Evolutionary conservation across 2,329 filamentous ascomycete genomes (phyloP).

Genomic region (Aspergillus sp.): DNA sequence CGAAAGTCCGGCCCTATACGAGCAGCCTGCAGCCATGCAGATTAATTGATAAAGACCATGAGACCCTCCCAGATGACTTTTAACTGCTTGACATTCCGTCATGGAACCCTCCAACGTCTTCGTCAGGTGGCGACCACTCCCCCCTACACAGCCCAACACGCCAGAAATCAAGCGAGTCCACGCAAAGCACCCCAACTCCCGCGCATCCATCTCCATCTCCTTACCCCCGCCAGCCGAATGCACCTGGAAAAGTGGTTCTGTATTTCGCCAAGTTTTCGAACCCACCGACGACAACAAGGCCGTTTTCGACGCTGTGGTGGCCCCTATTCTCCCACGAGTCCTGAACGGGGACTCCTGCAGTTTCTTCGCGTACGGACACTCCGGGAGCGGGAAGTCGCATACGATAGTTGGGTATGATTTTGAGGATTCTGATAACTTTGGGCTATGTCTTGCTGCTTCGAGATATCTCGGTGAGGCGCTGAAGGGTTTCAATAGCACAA

Average conservation of each 20-base stretch:
- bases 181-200: neutral
- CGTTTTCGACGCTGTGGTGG: conserved; percentile 33
- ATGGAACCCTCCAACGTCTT: neutral
- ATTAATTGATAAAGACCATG: no score
- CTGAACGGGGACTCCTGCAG: conserved; percentile 40
- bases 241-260: conserved; percentile 27
- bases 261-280: conserved; percentile 26
- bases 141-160: neutral
- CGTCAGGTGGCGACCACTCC: neutral
- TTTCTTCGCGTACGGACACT: conserved; percentile 48
- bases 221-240: neutral
- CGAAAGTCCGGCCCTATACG: no score
- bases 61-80: no score
- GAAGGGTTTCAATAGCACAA: neutral
- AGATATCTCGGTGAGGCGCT: conserved; percentile 29
- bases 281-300: conserved; percentile 22
- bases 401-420: conserved; percentile 47
- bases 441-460: conserved; percentile 40
- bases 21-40: no score
- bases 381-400: conserved; percentile 45
- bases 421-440: conserved; percentile 33
- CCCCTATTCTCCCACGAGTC: conserved; percentile 34
- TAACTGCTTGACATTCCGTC: no score
- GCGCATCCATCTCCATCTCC: neutral
- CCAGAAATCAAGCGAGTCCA: neutral